Conservation (phyloP, 495 filamentous ascomycete species). For the Darksidea phi region DNA sequence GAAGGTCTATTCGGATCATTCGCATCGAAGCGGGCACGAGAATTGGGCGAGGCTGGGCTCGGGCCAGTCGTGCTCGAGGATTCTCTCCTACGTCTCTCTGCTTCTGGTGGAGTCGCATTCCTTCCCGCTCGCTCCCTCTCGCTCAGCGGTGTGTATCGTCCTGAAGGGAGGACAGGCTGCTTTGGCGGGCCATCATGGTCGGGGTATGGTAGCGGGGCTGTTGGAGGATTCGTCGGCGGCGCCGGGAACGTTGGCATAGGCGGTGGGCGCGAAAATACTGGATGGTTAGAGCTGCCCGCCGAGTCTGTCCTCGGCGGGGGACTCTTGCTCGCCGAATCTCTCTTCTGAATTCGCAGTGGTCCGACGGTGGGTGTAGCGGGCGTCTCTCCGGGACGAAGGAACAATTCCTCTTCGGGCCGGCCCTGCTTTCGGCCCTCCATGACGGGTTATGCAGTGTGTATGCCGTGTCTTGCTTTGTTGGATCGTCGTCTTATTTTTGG, state of each 20-base stretch:
- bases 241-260: conserved; percentile 50
- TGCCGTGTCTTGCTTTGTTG: conserved; percentile 1
- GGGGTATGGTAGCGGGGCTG: conserved; percentile 71
- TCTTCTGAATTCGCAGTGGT: conserved; percentile 83
- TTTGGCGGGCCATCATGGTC: conserved; percentile 61
- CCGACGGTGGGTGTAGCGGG: conserved; percentile 64
- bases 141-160: conserved; percentile 50
- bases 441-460: background rate
- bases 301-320: conserved; percentile 42
- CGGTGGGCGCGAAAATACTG: conserved; percentile 48
- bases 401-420: conserved; percentile 42
- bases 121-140: conserved; percentile 47
- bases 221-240: conserved; percentile 64
- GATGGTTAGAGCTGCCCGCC: conserved; percentile 41
- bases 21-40: conserved; percentile 38
- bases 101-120: conserved; percentile 35
- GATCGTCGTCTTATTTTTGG: conserved; percentile 32
- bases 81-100: conserved; percentile 26
- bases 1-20: conserved; percentile 45
- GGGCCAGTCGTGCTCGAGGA: conserved; percentile 28
- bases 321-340: conserved; percentile 46
- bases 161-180: conserved; percentile 39
- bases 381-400: conserved; percentile 31
- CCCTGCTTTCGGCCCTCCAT: conserved; percentile 37
- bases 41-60: conserved; percentile 20